Evolutionary conservation across 306 rosid genomes (phyloP), one percentile per base, ranked within the genome.

Genomic region (Vicia sativa): DNA sequence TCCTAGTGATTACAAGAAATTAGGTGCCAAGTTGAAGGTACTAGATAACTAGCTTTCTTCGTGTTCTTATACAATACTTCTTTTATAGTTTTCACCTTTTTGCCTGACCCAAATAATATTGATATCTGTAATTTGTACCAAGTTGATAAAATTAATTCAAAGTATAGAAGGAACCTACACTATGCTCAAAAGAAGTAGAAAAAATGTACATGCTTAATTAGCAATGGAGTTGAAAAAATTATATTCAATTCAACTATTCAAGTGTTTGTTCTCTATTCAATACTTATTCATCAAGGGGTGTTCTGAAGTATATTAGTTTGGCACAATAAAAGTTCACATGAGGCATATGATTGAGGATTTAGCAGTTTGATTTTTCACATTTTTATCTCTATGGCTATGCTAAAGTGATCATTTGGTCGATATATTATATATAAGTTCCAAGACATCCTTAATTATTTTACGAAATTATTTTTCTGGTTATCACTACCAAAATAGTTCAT

Each of bases 1-100:
- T 52, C 84, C 96, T 29, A 90, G 95, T 68, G 99, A 93, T 82
- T 93, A 93, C 87, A 93, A 88, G 86, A 93, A 87, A 86, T 37
- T 90, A 76, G 97, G 97, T 41, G 97, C 90, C 77, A 93, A 93
- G 78, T 96, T 93, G 61, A 88, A 88, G 97, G 98, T 89, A 50
- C 57, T 50, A 41, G 23, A 50, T 78, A 38, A 70, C 46, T 29
- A 16, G 37, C 37, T 13, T 67, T 61, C 57, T 43, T 70, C 8
- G 37, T 54, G 26, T 68, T 35, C 14, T 41, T 58, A n/a, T 71
- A 11, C 18, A 26, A n/a, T 19, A 23, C 31, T 14, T 5, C 46
- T 39, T 59, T 26, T 49, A 28, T 60, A 7, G 43, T 35, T 38
- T 26, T 37, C 44, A 46, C 68, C 42, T 62, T 72, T 44, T 25